Conservation (phyloP, 805 yeast species). For the Yamadazyma sp. region DNA sequence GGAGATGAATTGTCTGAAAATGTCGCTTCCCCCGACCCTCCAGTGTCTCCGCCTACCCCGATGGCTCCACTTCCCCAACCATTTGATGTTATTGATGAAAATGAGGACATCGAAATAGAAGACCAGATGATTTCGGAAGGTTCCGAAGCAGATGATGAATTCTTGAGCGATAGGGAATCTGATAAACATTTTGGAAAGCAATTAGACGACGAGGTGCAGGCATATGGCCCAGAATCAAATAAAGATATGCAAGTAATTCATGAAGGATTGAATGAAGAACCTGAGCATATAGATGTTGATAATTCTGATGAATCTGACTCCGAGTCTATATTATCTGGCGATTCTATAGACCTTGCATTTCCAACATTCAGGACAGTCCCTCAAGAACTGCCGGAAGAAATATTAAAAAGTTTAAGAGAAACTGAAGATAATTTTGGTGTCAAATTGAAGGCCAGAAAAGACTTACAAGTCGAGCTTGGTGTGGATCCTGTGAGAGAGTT, state of each 20-base stretch:
- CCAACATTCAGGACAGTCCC: slow-evolving; percentile 29
- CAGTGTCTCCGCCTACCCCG: not conserved
- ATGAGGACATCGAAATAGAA: slow-evolving; percentile 1
- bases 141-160: slow-evolving; percentile 10
- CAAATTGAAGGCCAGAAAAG: slow-evolving; percentile 21
- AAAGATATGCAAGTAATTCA: not conserved
- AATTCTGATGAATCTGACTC: not conserved
- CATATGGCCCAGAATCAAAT: not conserved
- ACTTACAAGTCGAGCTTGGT: slow-evolving; percentile 18
- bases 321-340: not conserved
- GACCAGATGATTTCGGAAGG: slow-evolving; percentile 6
- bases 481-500: slow-evolving; percentile 13
- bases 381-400: slow-evolving; percentile 26
- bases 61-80: slow-evolving; percentile 14
- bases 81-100: slow-evolving; percentile 6
- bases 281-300: not conserved
- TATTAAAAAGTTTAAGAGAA: slow-evolving; percentile 21
- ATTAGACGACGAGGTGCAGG: not conserved
- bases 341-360: slow-evolving; percentile 8
- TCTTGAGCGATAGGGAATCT: slow-evolving; percentile 3
- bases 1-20: slow-evolving; percentile 6
- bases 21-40: not conserved
- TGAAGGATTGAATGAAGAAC: not conserved
- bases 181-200: not conserved
- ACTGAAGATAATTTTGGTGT: slow-evolving; percentile 26